Evolutionary conservation across 345 rosid genomes (phyloP), one percentile per base, ranked within the genome.

Genomic region (Hibiscus syriacus): DNA sequence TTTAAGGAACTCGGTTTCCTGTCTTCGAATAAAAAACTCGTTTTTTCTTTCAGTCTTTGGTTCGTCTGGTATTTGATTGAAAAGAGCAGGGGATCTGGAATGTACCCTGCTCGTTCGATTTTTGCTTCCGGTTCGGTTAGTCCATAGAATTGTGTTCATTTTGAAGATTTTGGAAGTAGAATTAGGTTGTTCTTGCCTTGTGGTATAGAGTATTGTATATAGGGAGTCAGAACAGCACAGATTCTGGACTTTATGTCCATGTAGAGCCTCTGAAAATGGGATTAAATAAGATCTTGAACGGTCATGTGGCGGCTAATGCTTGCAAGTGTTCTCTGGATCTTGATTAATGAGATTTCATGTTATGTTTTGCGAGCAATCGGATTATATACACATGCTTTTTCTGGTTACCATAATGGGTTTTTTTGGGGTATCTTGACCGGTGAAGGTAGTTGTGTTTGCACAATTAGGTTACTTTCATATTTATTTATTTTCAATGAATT

Each of bases 351-450:
- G 53, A 62, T 43, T 25, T 12, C 53, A 25, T 22, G 0, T 22
- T 38, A 61, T 22, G 29, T 61, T 61, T 61, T 22, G 29, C 11
- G 11, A 5, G 9, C 49, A 20, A 39, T 6, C 41, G 30, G 8
- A 38, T 39, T 46, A 1, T 39, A 22, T 6, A 20, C 27, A 0
- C 3, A 5, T 61, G 14, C 30, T 12, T 39, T 61, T 22, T 5
- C 4, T 13, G 2, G 49, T 60, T 12, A 12, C 65, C 29, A 36
- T 60, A 4, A 1, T 22, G 12, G 4, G 13, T 17, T 17, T 32
- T n/a, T 58, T 34, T 34, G 43, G 65, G 30, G 17, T 38, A 60
- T 60, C n/a, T n/a, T n/a, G n/a, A n/a, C n/a, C n/a, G n/a, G n/a
- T n/a, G n/a, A n/a, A n/a, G n/a, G n/a, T n/a, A n/a, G n/a, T n/a